phyloP scores from a whole-genome alignment of 2,329 filamentous ascomycete species.

The Kalmusia sp. region DNA sequence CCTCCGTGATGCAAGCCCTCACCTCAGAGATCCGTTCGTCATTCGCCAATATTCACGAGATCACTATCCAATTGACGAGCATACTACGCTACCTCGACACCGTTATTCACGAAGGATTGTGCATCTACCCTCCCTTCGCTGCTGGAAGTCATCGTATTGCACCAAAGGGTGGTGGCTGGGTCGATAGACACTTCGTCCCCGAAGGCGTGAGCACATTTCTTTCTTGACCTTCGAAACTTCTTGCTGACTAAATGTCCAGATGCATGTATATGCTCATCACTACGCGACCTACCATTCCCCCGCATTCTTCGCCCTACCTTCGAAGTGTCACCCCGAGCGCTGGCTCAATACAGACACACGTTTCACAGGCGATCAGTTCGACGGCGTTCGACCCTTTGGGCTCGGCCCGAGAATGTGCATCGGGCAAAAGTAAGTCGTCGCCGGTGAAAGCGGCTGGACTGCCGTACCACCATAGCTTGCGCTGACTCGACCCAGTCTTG shows the following conservation, averaged over 20 bases:
- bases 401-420: constrained; percentile 21
- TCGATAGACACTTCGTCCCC: constrained; percentile 22
- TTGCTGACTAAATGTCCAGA: constrained; percentile 7
- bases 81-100: constrained; percentile 28
- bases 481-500: constrained; percentile 25
- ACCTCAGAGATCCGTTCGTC: constrained; percentile 14
- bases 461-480: not conserved
- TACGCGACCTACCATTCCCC: constrained; percentile 22
- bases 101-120: constrained; percentile 21
- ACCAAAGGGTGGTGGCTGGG: constrained; percentile 15
- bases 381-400: constrained; percentile 34
- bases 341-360: constrained; percentile 23
- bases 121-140: constrained; percentile 22
- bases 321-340: constrained; percentile 29
- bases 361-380: constrained; percentile 34
- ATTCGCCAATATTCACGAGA: constrained; percentile 22
- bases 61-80: constrained; percentile 24
- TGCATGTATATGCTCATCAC: constrained; percentile 19
- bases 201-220: constrained; percentile 15
- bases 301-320: constrained; percentile 29
- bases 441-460: not conserved
- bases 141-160: constrained; percentile 8
- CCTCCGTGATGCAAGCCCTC: constrained; percentile 15
- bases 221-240: not conserved
- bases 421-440: constrained; percentile 16